Evolutionary conservation across 1,139 yeast genomes (phyloP), one percentile per base, ranked within the genome.

Genomic region (Scheffersomyces lignicola): DNA sequence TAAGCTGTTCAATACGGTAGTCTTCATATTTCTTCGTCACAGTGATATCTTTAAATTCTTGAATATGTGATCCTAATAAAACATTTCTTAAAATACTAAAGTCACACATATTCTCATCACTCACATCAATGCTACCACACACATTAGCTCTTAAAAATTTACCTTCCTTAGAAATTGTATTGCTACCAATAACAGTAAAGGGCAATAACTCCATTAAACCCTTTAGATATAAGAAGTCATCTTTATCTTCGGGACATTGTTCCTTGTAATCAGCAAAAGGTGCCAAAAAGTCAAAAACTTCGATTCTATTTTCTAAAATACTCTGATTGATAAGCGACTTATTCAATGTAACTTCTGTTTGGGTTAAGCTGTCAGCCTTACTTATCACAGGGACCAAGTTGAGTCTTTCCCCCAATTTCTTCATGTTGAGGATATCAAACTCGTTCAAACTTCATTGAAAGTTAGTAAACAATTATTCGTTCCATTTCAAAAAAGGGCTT

Each of bases 21-120:
- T 64, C 62, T 53, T 83, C 89, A 56, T 82, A 83, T 37, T 80
- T 65, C 39, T 65, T 60, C 38, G 73, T 71, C 46, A 77, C 80
- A 2, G 89, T 81, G 29, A 69, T 58, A 43, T 80, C 87, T 56
- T 80, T 81, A 44, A 83, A 72, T 40, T 81, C 89, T 49, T 78
- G 80, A 46, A 81, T 60, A 54, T 81, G 86, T 3, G 87, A 76
- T 21, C 82, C 83, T 42, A 82, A 65, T 32, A 83, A 51, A 4
- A 81, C 72, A 34, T 80, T 76, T 56, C 76, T 77, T 48, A 83
- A 63, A 30, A 69, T 58, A 11, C 76, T 62, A 47, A 80, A 78
- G 52, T 82, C 87, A 39, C 82, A 75, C 38, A 63, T 60, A 3
- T 57, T 60, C n/a, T 72, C 63, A 48, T 77, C 75, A 42, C 73